These are phyloP conservation scores for Phytophthora pistaciae DNA, from an alignment of 352 stramenopile genomes.

Conservation along the genomic window DNA sequence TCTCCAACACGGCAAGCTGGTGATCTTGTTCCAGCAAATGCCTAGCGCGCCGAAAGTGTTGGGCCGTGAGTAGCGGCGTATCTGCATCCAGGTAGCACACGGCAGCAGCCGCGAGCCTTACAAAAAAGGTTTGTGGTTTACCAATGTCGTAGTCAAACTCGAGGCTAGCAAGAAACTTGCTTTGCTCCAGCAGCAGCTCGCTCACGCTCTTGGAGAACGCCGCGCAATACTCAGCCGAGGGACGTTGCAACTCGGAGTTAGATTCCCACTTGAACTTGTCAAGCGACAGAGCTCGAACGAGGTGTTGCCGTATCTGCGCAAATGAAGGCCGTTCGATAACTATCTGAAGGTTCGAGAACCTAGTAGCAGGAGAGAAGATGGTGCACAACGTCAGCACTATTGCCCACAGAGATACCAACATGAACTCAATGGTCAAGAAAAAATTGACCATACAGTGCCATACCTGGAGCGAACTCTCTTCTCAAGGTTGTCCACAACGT, in stretches of 20 bases:
- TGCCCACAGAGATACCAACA: background rate
- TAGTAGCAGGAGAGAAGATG: conserved; percentile 12
- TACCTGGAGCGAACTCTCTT: conserved; percentile 84
- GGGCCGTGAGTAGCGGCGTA: conserved; percentile 43
- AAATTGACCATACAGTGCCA: background rate
- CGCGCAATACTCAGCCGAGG: conserved; percentile 39
- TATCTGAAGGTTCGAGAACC: conserved; percentile 88
- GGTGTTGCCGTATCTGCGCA: conserved; percentile 52
- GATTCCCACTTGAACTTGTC: conserved; percentile 40
- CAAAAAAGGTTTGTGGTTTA: conserved; percentile 73
- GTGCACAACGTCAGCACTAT: background rate
- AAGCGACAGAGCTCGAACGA: conserved; percentile 53
- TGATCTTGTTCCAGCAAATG: conserved; percentile 76
- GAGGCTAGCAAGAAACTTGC: conserved; percentile 59
- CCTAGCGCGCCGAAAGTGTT: conserved; percentile 64
- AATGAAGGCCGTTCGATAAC: conserved; percentile 73
- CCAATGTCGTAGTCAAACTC: conserved; percentile 84
- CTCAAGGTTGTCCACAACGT: conserved; percentile 84
- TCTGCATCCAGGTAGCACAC: conserved; percentile 55
- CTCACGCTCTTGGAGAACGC: conserved; percentile 55
- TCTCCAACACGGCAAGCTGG: conserved; percentile 76
- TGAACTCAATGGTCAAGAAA: background rate
- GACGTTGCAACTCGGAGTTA: conserved; percentile 16
- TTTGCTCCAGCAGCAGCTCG: conserved; percentile 39
- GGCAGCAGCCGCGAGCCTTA: conserved; percentile 60